Evolutionary conservation across 1,284 basidiomycete genomes (phyloP), one percentile per base, ranked within the genome.

Genomic region (Cerioporus squamosus): DNA sequence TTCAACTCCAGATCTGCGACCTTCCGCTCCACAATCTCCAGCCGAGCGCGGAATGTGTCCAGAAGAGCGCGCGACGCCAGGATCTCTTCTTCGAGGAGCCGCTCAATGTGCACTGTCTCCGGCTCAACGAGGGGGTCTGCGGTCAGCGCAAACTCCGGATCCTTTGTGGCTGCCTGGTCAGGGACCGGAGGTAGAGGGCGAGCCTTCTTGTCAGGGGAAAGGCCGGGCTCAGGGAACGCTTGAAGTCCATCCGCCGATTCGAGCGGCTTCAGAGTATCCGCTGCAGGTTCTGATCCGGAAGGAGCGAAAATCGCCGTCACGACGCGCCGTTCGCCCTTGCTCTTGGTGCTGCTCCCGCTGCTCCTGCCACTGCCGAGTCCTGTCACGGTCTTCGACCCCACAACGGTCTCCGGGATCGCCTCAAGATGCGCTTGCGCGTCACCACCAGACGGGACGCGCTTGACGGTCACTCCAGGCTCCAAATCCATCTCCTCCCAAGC

Each of bases 401-500:
- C 24, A 38, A 65, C 49, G 20, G 59, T 46, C 42, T 64, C 58
- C 20, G 44, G 57, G 20, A 47, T 38, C 14, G 53, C 49, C 18
- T 46, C 52, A 8, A 48, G 17, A 33, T 46, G 47, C 3, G 52
- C 53, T 14, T 56, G 54, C 6, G 26, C 24, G 26, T 63, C 63
- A 14, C 40, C 40, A 14, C 40, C 40, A n/a, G 40, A 42, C 8
- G 59, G 66, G 15, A 72, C 44, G 44, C 68, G 70, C 64, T 79
- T 79, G 17, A 78, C 71, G 12, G 78, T 80, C 3, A 72, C 70
- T 3, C 74, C 75, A 17, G 69, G 65, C 6, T 60, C 68, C 17
- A 70, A 50, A 46, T 75, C 73, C 51, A 74, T 63, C 38, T 73
- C 73, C 66, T 79, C 78, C 79, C 79, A 81, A 14, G 78, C 78